Evolutionary conservation across 495 filamentous ascomycete genomes (phyloP), one percentile per base, ranked within the genome.

Genomic region (Lichenothelia convexa): DNA sequence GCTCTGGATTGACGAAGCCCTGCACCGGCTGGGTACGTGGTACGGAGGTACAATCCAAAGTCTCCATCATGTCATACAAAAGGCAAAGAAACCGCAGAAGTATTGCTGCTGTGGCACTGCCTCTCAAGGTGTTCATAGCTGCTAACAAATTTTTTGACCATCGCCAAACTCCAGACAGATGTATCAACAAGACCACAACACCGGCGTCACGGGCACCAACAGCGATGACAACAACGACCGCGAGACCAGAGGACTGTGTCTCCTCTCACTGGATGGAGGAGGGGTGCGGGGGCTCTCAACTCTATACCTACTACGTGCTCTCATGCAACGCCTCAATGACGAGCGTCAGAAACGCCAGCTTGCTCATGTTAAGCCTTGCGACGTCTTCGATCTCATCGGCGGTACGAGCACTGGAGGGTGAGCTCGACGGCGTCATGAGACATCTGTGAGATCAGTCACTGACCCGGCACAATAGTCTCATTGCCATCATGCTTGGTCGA

Each of bases 401-500:
- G 43, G 43, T 5, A 45, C 43, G 7, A 45, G 43, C 23, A 45
- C 43, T 1, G 43, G 43, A 18, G 43, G 43, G 2, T 32, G 38
- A 7, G 40, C 42, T 27, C 24, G 24, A 27, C 7, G 24, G 13
- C 24, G 24, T 7, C 13, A 7, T 27, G 24, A 7, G 24, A 27
- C 13, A 7, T 27, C 7, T 27, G 13, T 27, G 7, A 7, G 7
- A 27, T 13, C 7, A 7, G 13, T 27, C 13, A 13, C 24, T 27
- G 13, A 27, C 7, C 24, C 7, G 13, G n/a, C n/a, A 27, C 17
- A 6, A 16, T 16, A 48, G 42, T 18, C 29, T 48, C 1, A 48
- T 48, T 18, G 44, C 44, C 15, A 39, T 46, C 22, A 42, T 46
- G 44, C 44, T 46, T 15, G 40, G 44, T n/a, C 27, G 32, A 21